phyloP scores from a whole-genome alignment of 352 stramenopile species.

The Phytophthora cryptogea region DNA sequence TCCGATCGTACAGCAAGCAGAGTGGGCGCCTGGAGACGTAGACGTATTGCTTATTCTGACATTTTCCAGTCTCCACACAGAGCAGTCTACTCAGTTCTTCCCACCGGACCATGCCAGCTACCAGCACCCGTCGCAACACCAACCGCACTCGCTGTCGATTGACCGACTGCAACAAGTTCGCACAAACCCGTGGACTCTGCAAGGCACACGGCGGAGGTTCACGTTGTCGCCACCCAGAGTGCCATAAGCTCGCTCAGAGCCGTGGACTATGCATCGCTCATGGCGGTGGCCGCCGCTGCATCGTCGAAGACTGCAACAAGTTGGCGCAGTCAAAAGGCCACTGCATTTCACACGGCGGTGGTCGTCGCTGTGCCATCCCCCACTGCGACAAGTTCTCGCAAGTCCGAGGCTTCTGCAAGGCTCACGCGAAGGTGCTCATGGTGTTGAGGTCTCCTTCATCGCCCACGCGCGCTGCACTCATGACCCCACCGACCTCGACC shows the following conservation, averaged over 20 bases:
- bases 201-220: constrained; percentile 84
- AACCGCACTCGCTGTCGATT: constrained; percentile 74
- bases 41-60: constrained; percentile 20
- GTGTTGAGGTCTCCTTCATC: constrained; percentile 32
- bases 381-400: constrained; percentile 86
- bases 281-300: constrained; percentile 69
- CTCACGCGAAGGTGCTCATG: constrained; percentile 69
- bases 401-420: constrained; percentile 81
- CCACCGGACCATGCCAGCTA: constrained; percentile 30
- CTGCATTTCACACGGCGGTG: constrained; percentile 79
- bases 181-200: constrained; percentile 75
- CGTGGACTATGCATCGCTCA: constrained; percentile 77
- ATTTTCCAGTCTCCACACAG: constrained; percentile 24
- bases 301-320: constrained; percentile 67
- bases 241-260: constrained; percentile 78
- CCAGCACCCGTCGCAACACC: constrained; percentile 43
- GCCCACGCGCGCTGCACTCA: constrained; percentile 22
- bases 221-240: constrained; percentile 71
- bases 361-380: constrained; percentile 61
- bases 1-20: constrained; percentile 27
- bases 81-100: not conserved
- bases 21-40: not conserved
- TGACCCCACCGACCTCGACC: constrained; percentile 16
- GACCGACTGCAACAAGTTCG: constrained; percentile 75
- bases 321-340: constrained; percentile 75